Evolutionary conservation across 208 protist genomes (phyloP), one percentile per base, ranked within the genome.

Genomic region (Acanthamoeba rhysodes): DNA sequence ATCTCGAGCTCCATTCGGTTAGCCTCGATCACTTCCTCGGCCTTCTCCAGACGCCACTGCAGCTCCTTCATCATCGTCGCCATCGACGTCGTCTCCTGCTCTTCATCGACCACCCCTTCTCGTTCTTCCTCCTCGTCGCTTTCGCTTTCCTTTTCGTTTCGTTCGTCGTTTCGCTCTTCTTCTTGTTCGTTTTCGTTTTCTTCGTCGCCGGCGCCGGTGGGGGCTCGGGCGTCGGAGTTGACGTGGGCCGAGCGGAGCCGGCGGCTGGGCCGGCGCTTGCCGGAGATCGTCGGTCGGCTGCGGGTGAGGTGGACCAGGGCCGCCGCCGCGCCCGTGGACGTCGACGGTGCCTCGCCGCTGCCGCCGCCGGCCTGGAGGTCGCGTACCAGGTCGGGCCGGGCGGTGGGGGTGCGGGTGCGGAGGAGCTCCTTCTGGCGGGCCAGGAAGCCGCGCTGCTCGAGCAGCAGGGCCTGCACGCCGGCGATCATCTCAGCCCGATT

Each of bases 1-100:
- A 70, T 59, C 16, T 90, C 82, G 50, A 90, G 82, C n/a, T 90
- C 82, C 82, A 90, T 45, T 22, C 34, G 48, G 82, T 90, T 59
- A 7, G 82, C 82, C 53, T 59, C 82, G 20, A 90, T 68, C 7
- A 90, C 82, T 7, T 90, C 82, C 32, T 90, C n/a, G 8, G 82
- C 57, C 32, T 48, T 24, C 53, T 16, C 82, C 48, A 90, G 34
- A 20, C 57, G 82, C 82, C 82, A 90, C 29, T 90, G 14, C 8
- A 90, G 82, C 32, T 90, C 82, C 29, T 66, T 34, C 50, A 45
- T 14, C 82, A 32, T 48, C 29, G 27, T 12, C 34, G 10, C 70
- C 27, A n/a, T n/a, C 34, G 29, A 18, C 34, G 10, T 29, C 27
- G 27, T 78, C 29, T 45, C 29, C 20, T 78, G 20, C 27, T 78